Percentiles rank a stretch among this genome's conserved stretches.
phyloP scores from a whole-genome alignment of 352 stramenopile species.

The Globisporangium cylindrosporum region DNA sequence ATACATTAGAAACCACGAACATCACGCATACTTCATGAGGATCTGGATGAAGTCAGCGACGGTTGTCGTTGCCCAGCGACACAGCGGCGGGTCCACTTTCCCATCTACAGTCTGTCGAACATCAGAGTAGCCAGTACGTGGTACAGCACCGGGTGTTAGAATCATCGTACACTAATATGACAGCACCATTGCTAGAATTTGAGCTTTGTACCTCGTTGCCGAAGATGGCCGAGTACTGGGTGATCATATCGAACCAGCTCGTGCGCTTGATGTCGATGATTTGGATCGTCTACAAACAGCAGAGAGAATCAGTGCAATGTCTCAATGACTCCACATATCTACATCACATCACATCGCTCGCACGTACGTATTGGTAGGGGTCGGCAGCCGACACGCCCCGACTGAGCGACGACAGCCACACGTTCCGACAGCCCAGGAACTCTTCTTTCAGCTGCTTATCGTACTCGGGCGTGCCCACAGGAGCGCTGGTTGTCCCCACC shows the following conservation, averaged over 20 bases:
- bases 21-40: conserved; percentile 71
- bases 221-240: conserved; percentile 90
- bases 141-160: neutral
- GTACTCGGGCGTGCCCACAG: conserved; percentile 51
- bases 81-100: conserved; percentile 79
- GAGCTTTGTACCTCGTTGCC: conserved; percentile 52
- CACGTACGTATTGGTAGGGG: conserved; percentile 79
- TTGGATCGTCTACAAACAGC: conserved; percentile 61
- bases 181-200: neutral
- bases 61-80: conserved; percentile 74
- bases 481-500: conserved; percentile 11
- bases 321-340: neutral
- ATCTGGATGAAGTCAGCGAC: conserved; percentile 81
- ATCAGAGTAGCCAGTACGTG: neutral
- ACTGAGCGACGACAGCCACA: conserved; percentile 69
- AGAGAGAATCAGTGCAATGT: neutral
- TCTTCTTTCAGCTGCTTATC: conserved; percentile 83
- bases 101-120: conserved; percentile 50
- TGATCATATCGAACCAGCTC: conserved; percentile 91
- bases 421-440: conserved; percentile 75
- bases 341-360: neutral
- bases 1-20: neutral
- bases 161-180: neutral
- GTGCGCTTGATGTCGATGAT: conserved; percentile 86
- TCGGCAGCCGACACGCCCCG: conserved; percentile 52